Conservation (phyloP, 441 rosid species). For the Macaranga tanarius region DNA sequence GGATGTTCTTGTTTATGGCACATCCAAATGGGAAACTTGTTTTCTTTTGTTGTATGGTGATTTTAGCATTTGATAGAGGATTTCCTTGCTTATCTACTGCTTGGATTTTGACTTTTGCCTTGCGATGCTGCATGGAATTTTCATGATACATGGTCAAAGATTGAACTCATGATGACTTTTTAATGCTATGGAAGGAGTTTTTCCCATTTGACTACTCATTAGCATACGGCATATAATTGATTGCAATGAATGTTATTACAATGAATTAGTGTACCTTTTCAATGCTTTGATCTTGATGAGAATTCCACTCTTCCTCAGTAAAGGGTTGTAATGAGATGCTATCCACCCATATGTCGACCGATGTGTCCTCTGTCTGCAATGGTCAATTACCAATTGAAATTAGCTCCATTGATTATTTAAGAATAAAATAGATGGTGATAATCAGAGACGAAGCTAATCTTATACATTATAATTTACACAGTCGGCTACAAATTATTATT, state of each 20-base stretch:
- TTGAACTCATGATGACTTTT: too few relatives aligned
- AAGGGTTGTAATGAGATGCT: slow-evolving; percentile 82
- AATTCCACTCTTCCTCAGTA: slow-evolving; percentile 64
- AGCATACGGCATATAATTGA: too few relatives aligned
- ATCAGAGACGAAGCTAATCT: too few relatives aligned
- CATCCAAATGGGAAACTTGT: slow-evolving; percentile 65
- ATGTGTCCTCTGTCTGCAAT: slow-evolving; percentile 48
- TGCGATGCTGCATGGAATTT: slow-evolving; percentile 34
- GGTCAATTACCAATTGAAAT: too few relatives aligned
- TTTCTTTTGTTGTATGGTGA: slow-evolving; percentile 41
- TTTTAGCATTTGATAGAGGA: slow-evolving; percentile 44
- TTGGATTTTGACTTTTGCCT: slow-evolving; percentile 42
- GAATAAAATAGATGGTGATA: too few relatives aligned
- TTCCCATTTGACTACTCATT: too few relatives aligned
- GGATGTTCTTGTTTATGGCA: slow-evolving; percentile 64
- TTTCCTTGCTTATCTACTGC: slow-evolving; percentile 48
- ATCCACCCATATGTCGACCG: slow-evolving; percentile 71
- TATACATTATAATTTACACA: too few relatives aligned
- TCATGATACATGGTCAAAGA: too few relatives aligned
- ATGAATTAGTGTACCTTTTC: slow-evolving; percentile 37
- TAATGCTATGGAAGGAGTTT: too few relatives aligned
- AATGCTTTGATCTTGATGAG: slow-evolving; percentile 55
- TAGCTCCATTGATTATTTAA: too few relatives aligned
- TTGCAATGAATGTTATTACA: too few relatives aligned
- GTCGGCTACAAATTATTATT: too few relatives aligned